Base-by-base conservation (phyloP, 257 asterid genomes). In the Euphrasia confusa region DNA sequence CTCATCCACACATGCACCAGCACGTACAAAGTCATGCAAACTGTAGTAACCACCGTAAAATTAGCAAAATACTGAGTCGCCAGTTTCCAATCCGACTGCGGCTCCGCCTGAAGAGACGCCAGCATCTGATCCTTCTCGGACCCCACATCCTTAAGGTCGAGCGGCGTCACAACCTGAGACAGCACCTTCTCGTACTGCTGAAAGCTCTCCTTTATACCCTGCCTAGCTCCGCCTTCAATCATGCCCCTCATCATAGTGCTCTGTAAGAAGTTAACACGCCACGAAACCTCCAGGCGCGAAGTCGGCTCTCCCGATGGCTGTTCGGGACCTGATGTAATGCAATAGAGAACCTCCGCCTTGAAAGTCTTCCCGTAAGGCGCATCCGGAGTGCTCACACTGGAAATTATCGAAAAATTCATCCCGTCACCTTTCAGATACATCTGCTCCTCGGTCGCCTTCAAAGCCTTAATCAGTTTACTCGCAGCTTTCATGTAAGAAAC, bases 171-270 rank as follows among this genome's bases (percentile, higher is more conserved):
- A 45, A 55, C 76, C 79, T 87, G 91, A 68, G 95, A 78, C 30
- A 93, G 61, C 71, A 89, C 13, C 71, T 74, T 89, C 12, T 74
- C 78, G 58, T 78, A 93, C 71, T 82, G 87, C 30, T 85, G 96
- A 72, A 89, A 85, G 76, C 90, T 89, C 42, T 93, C 99, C 78
- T 79, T 89, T 71, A 93, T 82, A 64, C 97, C 97, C 67, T 93
- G 96, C 14, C 82, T 81, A 4, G 97, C 92, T 61, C 99, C 97
- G n/a, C 79, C 78, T 74, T 93, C 99, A 63, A 93, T 93, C 91
- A 93, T 85, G 70, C 97, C 80, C 78, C 72, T 93, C 94, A 93
- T 87, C 80, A 93, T 81, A 48, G 92, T 87, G 80, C 95, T 93
- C 83, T 89, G 97, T 73, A 76, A 71, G 75, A 93, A 93, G 78